These are phyloP conservation scores for Mortierella sp. DNA, from an alignment of 371 early-diverging fungal species.

Conservation along the genomic window DNA sequence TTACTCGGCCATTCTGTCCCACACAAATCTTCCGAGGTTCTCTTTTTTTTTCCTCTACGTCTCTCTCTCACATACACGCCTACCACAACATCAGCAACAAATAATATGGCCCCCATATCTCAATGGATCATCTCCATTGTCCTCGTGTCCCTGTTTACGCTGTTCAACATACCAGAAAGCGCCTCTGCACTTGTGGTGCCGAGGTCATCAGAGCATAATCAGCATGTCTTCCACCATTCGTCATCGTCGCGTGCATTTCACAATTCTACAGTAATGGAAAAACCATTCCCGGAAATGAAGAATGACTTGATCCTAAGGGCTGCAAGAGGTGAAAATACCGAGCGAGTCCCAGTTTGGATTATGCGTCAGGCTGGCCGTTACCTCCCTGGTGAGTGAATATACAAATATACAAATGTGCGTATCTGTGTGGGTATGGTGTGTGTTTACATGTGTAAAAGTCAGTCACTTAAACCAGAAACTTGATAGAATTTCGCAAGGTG, in stretches of 20 bases:
- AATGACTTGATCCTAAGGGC: conserved; percentile 93
- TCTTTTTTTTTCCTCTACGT: background rate
- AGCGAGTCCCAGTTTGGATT: conserved; percentile 97
- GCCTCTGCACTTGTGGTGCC: background rate
- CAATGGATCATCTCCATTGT: conserved; percentile 12
- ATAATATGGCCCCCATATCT: conserved; percentile 6
- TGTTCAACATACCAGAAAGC: background rate
- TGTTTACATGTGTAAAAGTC: background rate
- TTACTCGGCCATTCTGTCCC: background rate
- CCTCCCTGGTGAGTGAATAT: conserved; percentile 80
- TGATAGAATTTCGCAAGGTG: conserved; percentile 86
- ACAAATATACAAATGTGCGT: background rate
- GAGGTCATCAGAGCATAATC: background rate
- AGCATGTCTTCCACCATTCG: background rate
- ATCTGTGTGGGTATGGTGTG: no score
- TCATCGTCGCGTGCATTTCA: background rate
- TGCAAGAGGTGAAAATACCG: conserved; percentile 87
- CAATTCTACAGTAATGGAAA: background rate
- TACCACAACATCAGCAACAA: background rate
- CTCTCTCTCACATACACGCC: background rate
- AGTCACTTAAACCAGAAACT: background rate
- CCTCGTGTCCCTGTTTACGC: background rate
- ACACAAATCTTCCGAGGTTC: background rate
- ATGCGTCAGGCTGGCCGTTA: conserved; percentile 99
- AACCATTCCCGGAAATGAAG: conserved; percentile 82